Conservation (phyloP, 768 basidiomycete species). For the Daedaleopsis sinensis region DNA sequence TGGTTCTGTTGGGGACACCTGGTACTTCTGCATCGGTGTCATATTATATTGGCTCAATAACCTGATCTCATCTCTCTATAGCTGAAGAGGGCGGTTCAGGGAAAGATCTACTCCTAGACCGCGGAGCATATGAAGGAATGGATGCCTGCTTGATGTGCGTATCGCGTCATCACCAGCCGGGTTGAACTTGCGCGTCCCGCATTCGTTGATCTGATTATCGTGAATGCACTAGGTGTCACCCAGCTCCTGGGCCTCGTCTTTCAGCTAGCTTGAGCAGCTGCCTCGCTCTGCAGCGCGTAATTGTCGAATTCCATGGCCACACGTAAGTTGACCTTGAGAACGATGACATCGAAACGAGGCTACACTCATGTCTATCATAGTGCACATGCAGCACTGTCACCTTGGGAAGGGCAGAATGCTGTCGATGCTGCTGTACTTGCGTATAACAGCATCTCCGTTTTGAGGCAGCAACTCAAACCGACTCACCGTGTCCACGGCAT, state of each 20-base stretch:
- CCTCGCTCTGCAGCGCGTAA: constrained; percentile 62
- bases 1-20: constrained; percentile 78
- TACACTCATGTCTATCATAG: constrained; percentile 37
- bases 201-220: not conserved
- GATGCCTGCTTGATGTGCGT: constrained; percentile 74
- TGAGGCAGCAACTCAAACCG: constrained; percentile 82
- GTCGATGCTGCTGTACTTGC: constrained; percentile 87
- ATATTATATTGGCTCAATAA: no score
- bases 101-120: constrained; percentile 68
- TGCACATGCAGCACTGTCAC: constrained; percentile 77
- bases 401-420: constrained; percentile 86
- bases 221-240: constrained; percentile 64
- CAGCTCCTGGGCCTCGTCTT: constrained; percentile 73
- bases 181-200: not conserved
- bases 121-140: constrained; percentile 77
- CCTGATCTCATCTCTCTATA: constrained; percentile 33
- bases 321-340: constrained; percentile 49
- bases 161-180: not conserved
- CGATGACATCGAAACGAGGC: not conserved
- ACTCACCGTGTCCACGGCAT: constrained; percentile 81
- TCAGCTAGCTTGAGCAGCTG: constrained; percentile 67
- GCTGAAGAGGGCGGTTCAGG: constrained; percentile 83
- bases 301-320: constrained; percentile 72
- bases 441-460: constrained; percentile 75
- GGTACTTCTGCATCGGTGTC: constrained; percentile 42